Conservation (phyloP, 768 basidiomycete genomes). For the Tephrocybe sp. region DNA sequence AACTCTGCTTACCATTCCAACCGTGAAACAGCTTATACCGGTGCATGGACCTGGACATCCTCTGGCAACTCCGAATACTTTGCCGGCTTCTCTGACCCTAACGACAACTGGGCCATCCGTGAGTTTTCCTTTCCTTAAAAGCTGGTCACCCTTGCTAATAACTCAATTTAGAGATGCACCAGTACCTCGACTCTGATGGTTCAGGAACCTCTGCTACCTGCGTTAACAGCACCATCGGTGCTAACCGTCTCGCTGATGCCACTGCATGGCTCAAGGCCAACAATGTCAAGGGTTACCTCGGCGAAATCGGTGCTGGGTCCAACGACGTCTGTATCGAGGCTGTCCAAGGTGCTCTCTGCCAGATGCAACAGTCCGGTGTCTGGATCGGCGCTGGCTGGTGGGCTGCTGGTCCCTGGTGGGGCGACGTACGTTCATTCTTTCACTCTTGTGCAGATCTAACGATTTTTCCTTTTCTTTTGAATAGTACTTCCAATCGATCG, state of each 20-base stretch:
- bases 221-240: conserved; percentile 58
- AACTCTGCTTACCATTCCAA: background rate
- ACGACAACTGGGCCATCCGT: conserved; percentile 61
- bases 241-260: conserved; percentile 51
- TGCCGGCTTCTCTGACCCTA: conserved; percentile 50
- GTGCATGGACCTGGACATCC: conserved; percentile 58
- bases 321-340: conserved; percentile 44
- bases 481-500: conserved; percentile 59
- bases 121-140: conserved; percentile 13
- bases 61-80: conserved; percentile 58
- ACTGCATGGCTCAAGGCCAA: conserved; percentile 58
- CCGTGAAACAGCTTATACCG: conserved; percentile 44
- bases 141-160: background rate
- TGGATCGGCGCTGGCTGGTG: conserved; percentile 57
- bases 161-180: conserved; percentile 54
- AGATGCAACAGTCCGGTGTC: conserved; percentile 56
- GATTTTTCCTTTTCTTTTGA: background rate
- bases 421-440: conserved; percentile 34
- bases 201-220: conserved; percentile 53
- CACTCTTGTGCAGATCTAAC: background rate
- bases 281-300: conserved; percentile 62
- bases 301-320: conserved; percentile 57
- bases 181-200: conserved; percentile 66
- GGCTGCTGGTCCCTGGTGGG: conserved; percentile 67
- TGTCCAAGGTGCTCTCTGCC: conserved; percentile 52